These are phyloP conservation scores for Hortaea werneckii DNA, from an alignment of 2,329 filamentous ascomycete species.

Conservation along the genomic window DNA sequence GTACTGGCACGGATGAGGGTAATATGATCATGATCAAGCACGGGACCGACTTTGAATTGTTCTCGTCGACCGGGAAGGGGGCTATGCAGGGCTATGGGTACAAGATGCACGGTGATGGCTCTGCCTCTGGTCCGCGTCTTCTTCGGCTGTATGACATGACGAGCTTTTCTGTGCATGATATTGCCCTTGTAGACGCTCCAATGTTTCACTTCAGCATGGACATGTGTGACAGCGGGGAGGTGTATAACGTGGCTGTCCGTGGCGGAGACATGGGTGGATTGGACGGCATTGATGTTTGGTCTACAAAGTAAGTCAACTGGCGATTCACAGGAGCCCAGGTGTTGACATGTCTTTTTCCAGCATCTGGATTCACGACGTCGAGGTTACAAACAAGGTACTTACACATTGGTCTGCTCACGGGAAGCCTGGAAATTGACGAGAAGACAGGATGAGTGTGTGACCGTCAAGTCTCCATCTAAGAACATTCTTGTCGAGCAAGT, in stretches of 20 bases:
- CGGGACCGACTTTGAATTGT: conserved; percentile 43
- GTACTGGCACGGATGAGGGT: conserved; percentile 39
- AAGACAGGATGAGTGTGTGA: conserved; percentile 43
- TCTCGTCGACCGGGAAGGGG: conserved; percentile 42
- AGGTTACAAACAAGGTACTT: conserved; percentile 47
- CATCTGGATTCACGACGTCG: conserved; percentile 49
- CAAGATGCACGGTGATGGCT: conserved; percentile 34
- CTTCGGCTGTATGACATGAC: conserved; percentile 36
- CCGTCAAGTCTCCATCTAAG: conserved; percentile 43
- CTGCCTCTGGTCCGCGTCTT: conserved; percentile 33
- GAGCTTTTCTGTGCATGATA: conserved; percentile 41
- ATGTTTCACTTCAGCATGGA: conserved; percentile 43
- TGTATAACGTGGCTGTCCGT: conserved; percentile 47
- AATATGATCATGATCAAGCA: conserved; percentile 47
- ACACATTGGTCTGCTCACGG: not conserved
- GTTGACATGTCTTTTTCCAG: conserved; percentile 23
- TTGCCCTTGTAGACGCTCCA: conserved; percentile 40
- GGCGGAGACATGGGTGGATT: conserved; percentile 43
- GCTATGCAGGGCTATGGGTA: conserved; percentile 46
- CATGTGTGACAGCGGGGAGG: conserved; percentile 42
- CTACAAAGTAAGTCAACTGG: not conserved
- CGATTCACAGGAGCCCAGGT: too few species aligned
- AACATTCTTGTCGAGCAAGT: conserved; percentile 51
- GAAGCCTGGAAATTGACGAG: not conserved
- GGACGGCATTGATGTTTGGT: conserved; percentile 47